These are phyloP conservation scores for Clarireedia monteithiana DNA, from an alignment of 2,329 filamentous ascomycete genomes.

Conservation along the genomic window DNA sequence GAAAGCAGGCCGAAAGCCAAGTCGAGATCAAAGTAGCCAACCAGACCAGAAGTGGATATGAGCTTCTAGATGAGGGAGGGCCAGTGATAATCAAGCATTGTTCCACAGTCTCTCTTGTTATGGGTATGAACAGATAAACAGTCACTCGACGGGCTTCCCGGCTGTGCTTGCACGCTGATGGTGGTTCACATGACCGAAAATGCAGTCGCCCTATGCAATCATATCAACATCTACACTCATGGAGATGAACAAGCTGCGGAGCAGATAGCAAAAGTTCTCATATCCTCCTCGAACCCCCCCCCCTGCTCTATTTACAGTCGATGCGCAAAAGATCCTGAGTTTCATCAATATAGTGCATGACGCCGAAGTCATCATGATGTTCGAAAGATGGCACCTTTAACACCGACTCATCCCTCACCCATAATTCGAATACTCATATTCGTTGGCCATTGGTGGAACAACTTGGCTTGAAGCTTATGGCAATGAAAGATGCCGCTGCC, in stretches of 20 bases:
- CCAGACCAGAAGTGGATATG: neutral
- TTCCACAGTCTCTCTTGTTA: too few relatives aligned
- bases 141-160: neutral
- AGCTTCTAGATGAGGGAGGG: neutral
- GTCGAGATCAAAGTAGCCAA: neutral
- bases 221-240: neutral
- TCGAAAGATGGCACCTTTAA: neutral
- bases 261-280: neutral
- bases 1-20: neutral
- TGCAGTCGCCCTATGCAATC: neutral
- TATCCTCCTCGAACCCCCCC: neutral
- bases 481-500: neutral
- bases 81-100: too few relatives aligned
- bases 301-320: neutral
- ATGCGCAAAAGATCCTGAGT: neutral
- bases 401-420: neutral
- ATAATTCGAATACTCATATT: neutral
- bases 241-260: neutral
- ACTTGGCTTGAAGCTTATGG: neutral
- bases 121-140: neutral
- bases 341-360: neutral
- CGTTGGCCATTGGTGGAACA: neutral
- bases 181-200: neutral
- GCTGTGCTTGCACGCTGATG: neutral
- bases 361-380: neutral